Evolutionary conservation across 2,329 filamentous ascomycete species (phyloP).

Genomic region (Arachnopeziza araneosa): DNA sequence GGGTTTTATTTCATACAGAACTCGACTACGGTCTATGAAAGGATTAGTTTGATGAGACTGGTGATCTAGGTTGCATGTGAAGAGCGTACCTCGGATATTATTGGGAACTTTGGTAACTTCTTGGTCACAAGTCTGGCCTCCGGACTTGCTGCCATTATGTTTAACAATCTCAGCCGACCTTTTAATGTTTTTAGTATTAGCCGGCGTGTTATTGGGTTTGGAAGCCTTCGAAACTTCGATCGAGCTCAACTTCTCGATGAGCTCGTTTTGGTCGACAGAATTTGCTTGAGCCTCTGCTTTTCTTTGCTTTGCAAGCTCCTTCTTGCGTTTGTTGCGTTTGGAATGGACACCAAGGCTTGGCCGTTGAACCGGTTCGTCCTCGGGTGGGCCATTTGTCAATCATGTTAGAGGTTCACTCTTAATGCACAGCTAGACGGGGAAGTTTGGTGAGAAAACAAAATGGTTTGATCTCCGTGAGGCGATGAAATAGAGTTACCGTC

Average conservation of each 20-base stretch:
- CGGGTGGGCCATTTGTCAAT: neutral
- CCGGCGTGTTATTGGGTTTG: neutral
- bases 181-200: neutral
- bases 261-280: neutral
- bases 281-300: neutral
- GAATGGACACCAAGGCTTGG: neutral
- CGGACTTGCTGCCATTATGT: neutral
- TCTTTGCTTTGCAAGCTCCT: neutral
- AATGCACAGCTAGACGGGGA: too few species aligned
- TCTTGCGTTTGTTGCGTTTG: slow-evolving; percentile 1
- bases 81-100: neutral
- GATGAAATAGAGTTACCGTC: too few species aligned
- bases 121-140: neutral
- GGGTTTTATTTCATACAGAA: neutral
- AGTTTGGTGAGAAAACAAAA: too few species aligned
- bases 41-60: neutral
- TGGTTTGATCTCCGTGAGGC: too few species aligned
- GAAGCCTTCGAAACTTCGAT: neutral
- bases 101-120: neutral
- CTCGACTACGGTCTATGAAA: neutral
- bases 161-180: neutral
- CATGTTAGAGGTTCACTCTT: too few species aligned
- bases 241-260: neutral
- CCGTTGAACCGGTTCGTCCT: neutral
- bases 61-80: neutral